Evolutionary conservation across 192 early-diverging fungal species (phyloP), one percentile per base, ranked within the genome.

Genomic region (Coemansia umbellata): DNA sequence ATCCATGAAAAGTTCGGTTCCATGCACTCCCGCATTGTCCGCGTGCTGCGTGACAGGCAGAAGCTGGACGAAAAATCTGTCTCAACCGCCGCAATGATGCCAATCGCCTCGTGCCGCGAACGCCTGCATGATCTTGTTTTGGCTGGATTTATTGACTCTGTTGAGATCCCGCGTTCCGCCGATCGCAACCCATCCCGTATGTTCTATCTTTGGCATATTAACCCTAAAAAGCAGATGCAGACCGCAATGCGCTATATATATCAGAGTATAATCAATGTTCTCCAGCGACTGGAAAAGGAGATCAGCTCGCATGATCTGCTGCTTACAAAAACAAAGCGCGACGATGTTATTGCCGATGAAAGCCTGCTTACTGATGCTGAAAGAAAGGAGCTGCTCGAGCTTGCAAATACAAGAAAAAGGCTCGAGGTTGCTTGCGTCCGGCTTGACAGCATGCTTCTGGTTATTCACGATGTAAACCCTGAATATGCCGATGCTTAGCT

Each of bases 171-270:
- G 28, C 81, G 82, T 44, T 74, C 85, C 0, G 78, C 82, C 2
- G 88, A 91, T 50, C 82, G 87, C 54, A 78, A 85, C 8, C 88
- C 88, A 7, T 84, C 85, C 52, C 80, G 85, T 60, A 87, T 84
- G 27, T 84, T 82, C 55, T 87, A 85, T 39, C 73, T 91, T 27
- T 88, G 84, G 81, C 81, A 82, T 35, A 74, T 87, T 22, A 72
- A 78, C 23, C 40, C 81, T n/a, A 53, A 71, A 7, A 71, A 78
- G 40, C 72, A 79, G 45, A 75, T 75, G 32, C 57, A 69, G 23
- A 58, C 78, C 0, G 60, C 84, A 14, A 53, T 83, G 48, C 62
- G 78, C 40, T 61, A 72, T 21, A 45, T 78, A 27, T 85, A 84
- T 44, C 74, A 83, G 47, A 75, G 72, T 22, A 80, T 86, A 39